Conservation (phyloP, 2,329 filamentous ascomycete species). For the Cyclaneusma minus region DNA sequence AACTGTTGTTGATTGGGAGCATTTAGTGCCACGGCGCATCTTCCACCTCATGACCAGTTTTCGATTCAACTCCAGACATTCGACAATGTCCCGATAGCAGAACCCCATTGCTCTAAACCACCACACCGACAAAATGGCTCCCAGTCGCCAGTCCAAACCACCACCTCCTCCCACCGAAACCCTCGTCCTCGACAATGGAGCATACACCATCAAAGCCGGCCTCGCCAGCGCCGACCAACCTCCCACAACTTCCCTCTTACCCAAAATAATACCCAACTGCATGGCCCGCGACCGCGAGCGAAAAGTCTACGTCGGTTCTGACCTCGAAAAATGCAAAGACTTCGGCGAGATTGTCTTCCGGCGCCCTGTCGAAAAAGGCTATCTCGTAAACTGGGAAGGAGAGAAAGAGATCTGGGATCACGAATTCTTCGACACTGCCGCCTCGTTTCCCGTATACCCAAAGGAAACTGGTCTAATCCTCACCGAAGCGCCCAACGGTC, state of each 20-base stretch:
- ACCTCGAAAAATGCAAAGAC: conserved; percentile 66
- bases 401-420: conserved; percentile 93
- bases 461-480: conserved; percentile 71
- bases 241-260: no score
- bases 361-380: conserved; percentile 85
- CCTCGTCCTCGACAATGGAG: conserved; percentile 87
- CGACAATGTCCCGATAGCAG: no score
- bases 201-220: conserved; percentile 80
- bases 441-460: conserved; percentile 56
- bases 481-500: conserved; percentile 71
- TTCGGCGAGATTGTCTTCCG: conserved; percentile 82
- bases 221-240: conserved; percentile 28
- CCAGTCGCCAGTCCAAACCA: no score
- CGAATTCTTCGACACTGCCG: conserved; percentile 60
- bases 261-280: conserved; percentile 60
- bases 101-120: no score
- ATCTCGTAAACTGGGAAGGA: conserved; percentile 90
- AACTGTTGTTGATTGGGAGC: no score
- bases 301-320: conserved; percentile 64
- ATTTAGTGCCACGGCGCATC: no score
- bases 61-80: no score
- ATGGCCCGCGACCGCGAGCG: conserved; percentile 70
- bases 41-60: no score
- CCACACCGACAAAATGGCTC: no score
- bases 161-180: conserved; percentile 45